phyloP scores from a whole-genome alignment of 805 yeast genomes.

The Peterozyma xylosa region DNA sequence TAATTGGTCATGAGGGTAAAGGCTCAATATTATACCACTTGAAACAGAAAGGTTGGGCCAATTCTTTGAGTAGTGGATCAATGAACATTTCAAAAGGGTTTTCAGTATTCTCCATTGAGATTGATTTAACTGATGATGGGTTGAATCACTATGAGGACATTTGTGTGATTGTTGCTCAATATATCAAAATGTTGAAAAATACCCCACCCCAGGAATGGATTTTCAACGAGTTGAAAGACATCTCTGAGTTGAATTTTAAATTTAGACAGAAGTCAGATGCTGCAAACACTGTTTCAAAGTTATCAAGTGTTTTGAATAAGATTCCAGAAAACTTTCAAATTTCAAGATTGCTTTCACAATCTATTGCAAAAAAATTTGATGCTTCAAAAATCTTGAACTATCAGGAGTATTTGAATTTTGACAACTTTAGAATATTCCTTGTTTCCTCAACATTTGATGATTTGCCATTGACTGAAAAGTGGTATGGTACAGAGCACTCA shows the following conservation, averaged over 20 bases:
- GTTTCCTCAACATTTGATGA: slow-evolving; percentile 45
- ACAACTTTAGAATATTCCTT: slow-evolving; percentile 54
- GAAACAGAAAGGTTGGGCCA: slow-evolving; percentile 74
- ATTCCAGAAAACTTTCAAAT: slow-evolving; percentile 51
- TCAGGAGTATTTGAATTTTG: slow-evolving; percentile 40
- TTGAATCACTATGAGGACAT: slow-evolving; percentile 55
- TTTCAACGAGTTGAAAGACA: slow-evolving; percentile 65
- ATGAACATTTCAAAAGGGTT: slow-evolving; percentile 59
- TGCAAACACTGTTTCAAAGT: slow-evolving; percentile 60
- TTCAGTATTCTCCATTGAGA: slow-evolving; percentile 58
- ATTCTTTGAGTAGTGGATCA: slow-evolving; percentile 67
- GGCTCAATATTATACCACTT: slow-evolving; percentile 74
- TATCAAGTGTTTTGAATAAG: slow-evolving; percentile 57
- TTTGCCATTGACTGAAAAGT: slow-evolving; percentile 51
- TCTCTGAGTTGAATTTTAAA: slow-evolving; percentile 63
- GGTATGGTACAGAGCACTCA: slow-evolving; percentile 87
- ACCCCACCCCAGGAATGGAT: slow-evolving; percentile 73
- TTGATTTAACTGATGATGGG: slow-evolving; percentile 75
- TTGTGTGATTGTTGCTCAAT: slow-evolving; percentile 57
- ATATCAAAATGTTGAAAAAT: slow-evolving; percentile 50
- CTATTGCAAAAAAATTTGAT: slow-evolving; percentile 52
- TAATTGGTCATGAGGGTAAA: slow-evolving; percentile 87
- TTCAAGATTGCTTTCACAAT: slow-evolving; percentile 38
- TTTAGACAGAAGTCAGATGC: slow-evolving; percentile 75
- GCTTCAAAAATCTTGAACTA: slow-evolving; percentile 44